Evolutionary conservation across 345 rosid species (phyloP).

Genomic region (Firmiana major): DNA sequence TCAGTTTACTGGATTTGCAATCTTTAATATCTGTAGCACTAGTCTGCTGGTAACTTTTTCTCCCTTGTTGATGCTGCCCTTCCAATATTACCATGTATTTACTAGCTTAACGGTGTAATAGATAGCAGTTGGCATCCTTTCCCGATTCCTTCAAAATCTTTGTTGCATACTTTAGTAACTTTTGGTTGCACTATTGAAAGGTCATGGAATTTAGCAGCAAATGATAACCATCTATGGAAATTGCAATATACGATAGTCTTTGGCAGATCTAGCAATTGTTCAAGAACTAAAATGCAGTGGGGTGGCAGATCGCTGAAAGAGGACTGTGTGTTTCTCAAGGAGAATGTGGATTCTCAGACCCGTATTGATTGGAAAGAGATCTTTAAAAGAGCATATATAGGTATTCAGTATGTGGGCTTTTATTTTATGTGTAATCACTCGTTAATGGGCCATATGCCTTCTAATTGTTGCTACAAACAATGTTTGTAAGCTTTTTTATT

Average conservation of each 20-base stretch:
- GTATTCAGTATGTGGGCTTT: constrained; percentile 24
- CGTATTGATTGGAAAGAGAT: constrained; percentile 56
- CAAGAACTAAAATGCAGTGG: constrained; percentile 10
- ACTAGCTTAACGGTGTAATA: not conserved
- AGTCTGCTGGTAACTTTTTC: constrained; percentile 57
- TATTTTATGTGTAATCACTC: not conserved
- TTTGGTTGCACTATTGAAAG: constrained; percentile 37
- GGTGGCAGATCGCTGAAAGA: not conserved
- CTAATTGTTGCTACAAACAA: not conserved
- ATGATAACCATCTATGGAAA: constrained; percentile 55
- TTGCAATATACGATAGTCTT: constrained; percentile 39
- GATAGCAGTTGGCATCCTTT: not conserved
- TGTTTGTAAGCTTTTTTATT: not conserved
- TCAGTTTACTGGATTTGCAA: constrained; percentile 58
- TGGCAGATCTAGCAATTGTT: constrained; percentile 19
- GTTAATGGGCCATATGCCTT: not conserved
- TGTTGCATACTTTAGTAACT: constrained; percentile 8
- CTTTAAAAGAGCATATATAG: constrained; percentile 45
- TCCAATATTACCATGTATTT: not conserved
- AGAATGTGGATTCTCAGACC: constrained; percentile 6
- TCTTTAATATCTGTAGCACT: constrained; percentile 53
- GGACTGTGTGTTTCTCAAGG: not conserved
- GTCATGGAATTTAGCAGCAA: constrained; percentile 74
- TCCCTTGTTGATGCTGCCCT: not conserved
- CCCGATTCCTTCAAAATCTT: not conserved